Evolutionary conservation across 257 asterid species (phyloP).

Genomic region (Solanum sejunctum): DNA sequence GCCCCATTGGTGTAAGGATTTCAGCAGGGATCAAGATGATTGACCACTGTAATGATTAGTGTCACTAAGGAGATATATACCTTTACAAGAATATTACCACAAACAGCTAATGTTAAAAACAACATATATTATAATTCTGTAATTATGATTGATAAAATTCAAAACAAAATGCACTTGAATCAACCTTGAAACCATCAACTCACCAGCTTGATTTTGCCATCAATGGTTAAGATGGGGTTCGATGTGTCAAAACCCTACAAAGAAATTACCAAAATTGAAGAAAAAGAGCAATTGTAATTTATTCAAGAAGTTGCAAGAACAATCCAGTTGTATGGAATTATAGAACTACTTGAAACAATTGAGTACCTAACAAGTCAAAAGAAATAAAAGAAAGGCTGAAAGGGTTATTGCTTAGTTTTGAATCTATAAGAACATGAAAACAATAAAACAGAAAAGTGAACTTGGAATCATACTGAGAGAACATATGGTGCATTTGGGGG

Average conservation of each 20-base stretch:
- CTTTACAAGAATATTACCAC: not conserved
- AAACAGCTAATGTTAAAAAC: not conserved
- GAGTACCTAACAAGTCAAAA: not conserved
- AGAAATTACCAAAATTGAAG: not conserved
- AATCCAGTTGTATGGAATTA: not conserved
- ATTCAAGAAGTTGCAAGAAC: too few species aligned
- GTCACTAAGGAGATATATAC: not conserved
- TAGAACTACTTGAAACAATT: not conserved
- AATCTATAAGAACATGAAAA: not conserved
- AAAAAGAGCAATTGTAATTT: not conserved
- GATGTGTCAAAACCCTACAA: constrained; percentile 75
- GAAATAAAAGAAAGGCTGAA: not conserved
- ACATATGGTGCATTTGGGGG: constrained; percentile 65
- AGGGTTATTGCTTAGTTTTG: not conserved
- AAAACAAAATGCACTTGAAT: not conserved
- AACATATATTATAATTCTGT: not conserved
- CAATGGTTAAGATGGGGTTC: constrained; percentile 67
- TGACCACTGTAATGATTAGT: not conserved
- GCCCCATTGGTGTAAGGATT: not conserved
- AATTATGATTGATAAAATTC: not conserved
- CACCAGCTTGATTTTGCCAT: constrained; percentile 77
- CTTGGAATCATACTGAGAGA: constrained; percentile 39
- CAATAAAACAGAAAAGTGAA: not conserved
- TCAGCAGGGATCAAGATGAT: not conserved
- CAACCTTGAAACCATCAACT: not conserved